These are phyloP conservation scores for Pseudocercospora ulei DNA, from an alignment of 2,329 filamentous ascomycete species.

Conservation along the genomic window DNA sequence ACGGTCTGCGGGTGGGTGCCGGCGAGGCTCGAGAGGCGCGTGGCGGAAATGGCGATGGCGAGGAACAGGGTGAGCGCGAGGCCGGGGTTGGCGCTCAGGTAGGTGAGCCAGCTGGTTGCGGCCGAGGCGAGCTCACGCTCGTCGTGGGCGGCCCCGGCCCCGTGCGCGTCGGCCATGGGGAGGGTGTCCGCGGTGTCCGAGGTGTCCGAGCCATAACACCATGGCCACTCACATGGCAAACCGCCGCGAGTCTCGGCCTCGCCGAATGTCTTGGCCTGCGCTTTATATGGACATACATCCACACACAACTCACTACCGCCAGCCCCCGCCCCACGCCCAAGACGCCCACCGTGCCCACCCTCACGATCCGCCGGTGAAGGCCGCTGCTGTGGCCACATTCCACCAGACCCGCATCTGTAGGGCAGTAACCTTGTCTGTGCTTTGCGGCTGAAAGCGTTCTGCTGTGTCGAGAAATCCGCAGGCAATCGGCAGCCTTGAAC, in stretches of 20 bases:
- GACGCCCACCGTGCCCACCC: constrained; percentile 7
- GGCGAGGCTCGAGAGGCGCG: constrained; percentile 20
- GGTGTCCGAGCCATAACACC: too few species aligned
- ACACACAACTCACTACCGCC: too few species aligned
- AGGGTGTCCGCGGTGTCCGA: too few species aligned
- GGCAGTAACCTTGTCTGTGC: constrained; percentile 8
- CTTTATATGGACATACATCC: too few species aligned
- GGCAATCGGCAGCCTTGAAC: too few species aligned
- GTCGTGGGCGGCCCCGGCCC: neutral
- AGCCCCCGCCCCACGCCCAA: too few species aligned
- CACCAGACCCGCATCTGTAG: neutral
- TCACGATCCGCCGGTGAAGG: too few species aligned
- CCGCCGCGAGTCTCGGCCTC: constrained; percentile 4
- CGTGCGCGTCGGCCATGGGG: constrained; percentile 1
- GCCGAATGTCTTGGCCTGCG: constrained; percentile 12
- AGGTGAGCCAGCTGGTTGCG: constrained; percentile 3
- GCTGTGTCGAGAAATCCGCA: neutral
- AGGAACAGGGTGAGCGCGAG: constrained; percentile 7
- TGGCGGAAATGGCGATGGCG: constrained; percentile 12
- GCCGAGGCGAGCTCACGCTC: neutral
- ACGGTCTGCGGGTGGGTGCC: constrained; percentile 13
- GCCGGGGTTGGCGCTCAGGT: constrained; percentile 3
- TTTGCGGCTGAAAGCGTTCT: constrained; percentile 1
- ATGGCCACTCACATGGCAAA: too few species aligned
- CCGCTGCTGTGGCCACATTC: too few species aligned